These are phyloP conservation scores for Colletotrichum aenigma DNA, from an alignment of 2,329 filamentous ascomycete genomes.

Conservation along the genomic window DNA sequence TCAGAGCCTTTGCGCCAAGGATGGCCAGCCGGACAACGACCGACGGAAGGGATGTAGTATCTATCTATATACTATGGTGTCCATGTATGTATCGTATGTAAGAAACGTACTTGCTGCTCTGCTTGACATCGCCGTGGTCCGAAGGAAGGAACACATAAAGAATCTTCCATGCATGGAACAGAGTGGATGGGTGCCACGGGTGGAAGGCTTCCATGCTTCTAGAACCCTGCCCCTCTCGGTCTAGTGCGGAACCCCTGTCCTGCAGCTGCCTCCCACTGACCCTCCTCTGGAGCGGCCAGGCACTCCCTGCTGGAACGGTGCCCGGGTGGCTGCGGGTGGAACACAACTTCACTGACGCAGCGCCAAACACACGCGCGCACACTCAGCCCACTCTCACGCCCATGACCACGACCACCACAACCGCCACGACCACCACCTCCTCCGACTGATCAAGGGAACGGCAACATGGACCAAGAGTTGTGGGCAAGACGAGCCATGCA, in stretches of 20 bases:
- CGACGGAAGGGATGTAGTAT: not conserved
- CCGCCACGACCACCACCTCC: not conserved
- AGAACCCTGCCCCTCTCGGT: constrained; percentile 6
- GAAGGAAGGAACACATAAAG: constrained; percentile 12
- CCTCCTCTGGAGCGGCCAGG: not conserved
- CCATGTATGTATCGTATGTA: not conserved
- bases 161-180: constrained; percentile 8
- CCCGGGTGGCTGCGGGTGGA: not conserved
- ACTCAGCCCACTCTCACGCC: not conserved
- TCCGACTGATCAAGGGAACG: not conserved
- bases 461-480: not conserved
- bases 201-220: not conserved
- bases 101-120: not conserved
- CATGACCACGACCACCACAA: too few species aligned
- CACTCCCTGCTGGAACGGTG: not conserved
- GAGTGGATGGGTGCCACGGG: not conserved
- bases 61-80: not conserved
- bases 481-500: not conserved
- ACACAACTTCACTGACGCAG: not conserved
- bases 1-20: not conserved
- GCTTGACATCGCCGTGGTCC: not conserved
- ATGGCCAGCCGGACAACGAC: not conserved
- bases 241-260: not conserved
- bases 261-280: not conserved
- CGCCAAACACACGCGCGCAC: not conserved